These are phyloP conservation scores for Sutorius australiensis DNA, from an alignment of 768 basidiomycete species.

Conservation along the genomic window DNA sequence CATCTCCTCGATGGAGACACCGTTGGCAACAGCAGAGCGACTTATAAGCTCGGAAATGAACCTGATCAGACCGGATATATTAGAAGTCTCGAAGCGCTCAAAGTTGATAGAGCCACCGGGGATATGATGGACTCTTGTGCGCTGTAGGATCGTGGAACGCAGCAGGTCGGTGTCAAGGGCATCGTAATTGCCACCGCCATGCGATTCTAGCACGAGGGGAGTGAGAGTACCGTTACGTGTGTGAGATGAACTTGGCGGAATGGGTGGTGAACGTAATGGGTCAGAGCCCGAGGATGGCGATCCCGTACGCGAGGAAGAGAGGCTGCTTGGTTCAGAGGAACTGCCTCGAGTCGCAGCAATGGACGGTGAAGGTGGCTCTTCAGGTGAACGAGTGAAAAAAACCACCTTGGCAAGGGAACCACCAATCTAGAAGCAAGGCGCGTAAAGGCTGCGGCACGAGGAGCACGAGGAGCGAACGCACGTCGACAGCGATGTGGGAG, in stretches of 20 bases:
- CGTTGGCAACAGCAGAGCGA: constrained; percentile 79
- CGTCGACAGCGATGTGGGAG: constrained; percentile 96
- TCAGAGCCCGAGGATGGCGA: constrained; percentile 18
- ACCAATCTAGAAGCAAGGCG: constrained; percentile 62
- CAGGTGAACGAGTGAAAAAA: constrained; percentile 94
- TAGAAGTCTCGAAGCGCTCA: constrained; percentile 91
- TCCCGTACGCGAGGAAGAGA: constrained; percentile 37
- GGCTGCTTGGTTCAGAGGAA: constrained; percentile 42
- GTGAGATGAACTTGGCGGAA: constrained; percentile 30
- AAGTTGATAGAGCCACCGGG: constrained; percentile 98
- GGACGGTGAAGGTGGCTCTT: constrained; percentile 77
- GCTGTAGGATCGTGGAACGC: constrained; percentile 64
- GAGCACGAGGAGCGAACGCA: constrained; percentile 41
- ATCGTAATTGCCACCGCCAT: constrained; percentile 24
- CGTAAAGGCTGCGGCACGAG: not conserved
- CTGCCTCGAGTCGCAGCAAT: constrained; percentile 58
- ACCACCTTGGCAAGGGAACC: constrained; percentile 97
- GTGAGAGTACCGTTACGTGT: constrained; percentile 73
- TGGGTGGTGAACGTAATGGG: constrained; percentile 18
- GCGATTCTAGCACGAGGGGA: constrained; percentile 67
- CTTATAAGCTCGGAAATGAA: constrained; percentile 88
- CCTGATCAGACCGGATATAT: constrained; percentile 76
- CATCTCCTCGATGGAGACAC: constrained; percentile 89
- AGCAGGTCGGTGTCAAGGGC: constrained; percentile 42
- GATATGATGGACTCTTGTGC: constrained; percentile 64